These are phyloP conservation scores for Boletus sp. DNA, from an alignment of 768 basidiomycete genomes.

Conservation along the genomic window DNA sequence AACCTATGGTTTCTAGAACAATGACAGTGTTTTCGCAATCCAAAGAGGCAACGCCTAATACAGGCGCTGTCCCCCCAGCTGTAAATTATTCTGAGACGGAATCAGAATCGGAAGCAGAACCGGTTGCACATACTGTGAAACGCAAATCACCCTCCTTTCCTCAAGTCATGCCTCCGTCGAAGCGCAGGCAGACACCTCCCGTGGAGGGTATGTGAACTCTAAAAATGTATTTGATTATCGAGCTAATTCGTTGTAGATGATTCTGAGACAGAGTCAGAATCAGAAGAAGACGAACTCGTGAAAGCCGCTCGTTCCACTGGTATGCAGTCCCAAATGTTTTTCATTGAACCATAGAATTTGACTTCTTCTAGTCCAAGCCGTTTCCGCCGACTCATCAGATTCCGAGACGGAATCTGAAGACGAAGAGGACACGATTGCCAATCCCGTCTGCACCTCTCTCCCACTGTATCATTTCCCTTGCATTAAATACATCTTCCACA, in stretches of 20 bases:
- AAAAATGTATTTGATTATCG: background rate
- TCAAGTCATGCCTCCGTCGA: conserved; percentile 9
- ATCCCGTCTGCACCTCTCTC: conserved; percentile 26
- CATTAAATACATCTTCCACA: conserved; percentile 18
- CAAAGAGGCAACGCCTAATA: conserved; percentile 2
- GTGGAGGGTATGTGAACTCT: conserved; percentile 15
- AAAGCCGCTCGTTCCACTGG: conserved; percentile 9
- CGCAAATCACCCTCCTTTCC: conserved; percentile 26
- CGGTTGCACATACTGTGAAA: conserved; percentile 9
- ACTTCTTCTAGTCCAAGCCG: background rate
- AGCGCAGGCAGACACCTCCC: conserved; percentile 16
- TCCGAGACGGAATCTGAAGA: conserved; percentile 49
- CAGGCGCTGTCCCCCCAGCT: background rate
- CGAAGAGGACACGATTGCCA: conserved; percentile 32
- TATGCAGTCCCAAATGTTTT: conserved; percentile 18
- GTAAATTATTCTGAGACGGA: conserved; percentile 34
- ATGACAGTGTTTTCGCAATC: conserved; percentile 10
- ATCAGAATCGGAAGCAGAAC: conserved; percentile 30
- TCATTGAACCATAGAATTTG: background rate
- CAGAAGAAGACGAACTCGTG: conserved; percentile 26
- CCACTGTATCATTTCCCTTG: background rate
- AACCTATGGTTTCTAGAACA: conserved; percentile 25
- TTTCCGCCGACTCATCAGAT: conserved; percentile 10
- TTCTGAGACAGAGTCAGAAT: conserved; percentile 49
- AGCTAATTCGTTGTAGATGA: conserved; percentile 24